Base-by-base conservation (phyloP, 257 asterid species). In the Gentiana straminea region DNA sequence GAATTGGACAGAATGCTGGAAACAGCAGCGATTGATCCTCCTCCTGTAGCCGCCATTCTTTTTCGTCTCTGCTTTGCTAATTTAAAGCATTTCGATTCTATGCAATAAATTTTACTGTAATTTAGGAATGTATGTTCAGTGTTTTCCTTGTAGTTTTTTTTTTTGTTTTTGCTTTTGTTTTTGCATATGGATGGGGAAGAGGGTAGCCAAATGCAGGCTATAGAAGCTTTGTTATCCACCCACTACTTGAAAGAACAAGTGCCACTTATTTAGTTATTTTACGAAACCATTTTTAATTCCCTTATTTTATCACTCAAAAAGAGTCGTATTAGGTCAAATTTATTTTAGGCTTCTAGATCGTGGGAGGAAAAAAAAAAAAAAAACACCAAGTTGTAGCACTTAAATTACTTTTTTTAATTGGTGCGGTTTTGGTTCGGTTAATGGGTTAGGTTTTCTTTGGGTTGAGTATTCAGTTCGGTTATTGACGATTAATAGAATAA, bases 161-260 rank as follows among this genome's bases (percentile, higher is more conserved):
- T 47, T 7, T 57, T 7, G 3, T 36, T 34, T 0, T 13, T 45
- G 47, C 56, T 60, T 13, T 4, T 39, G 35, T 32, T 13, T 46
- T 33, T 5, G 51, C 48, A 36, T 24, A 10, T 7, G 38, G 35
- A 54, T 13, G 61, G 57, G 7, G 36, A 5, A 49, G 58, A 11
- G 38, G 55, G 45, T 34, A 70, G 24, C 58, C 35, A 58, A 43
- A 60, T 48, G 24, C 12, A 8, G 15, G 4, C 45, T 51, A 33
- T 33, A 12, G 59, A 41, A 55, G 67, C 41, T 46, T 72, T 71
- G 35, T 62, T 69, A 58, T 71, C 81, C 81, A 71, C 81, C 64
- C 65, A 64, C 35, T 68, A 57, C 12, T 61, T 11, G 47, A 57
- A 60, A 58, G 58, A 64, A 68, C 15, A 52, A 61, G 68, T 68